These are phyloP conservation scores for Trichoderma arundinaceum DNA, from an alignment of 2,329 filamentous ascomycete genomes.

Conservation along the genomic window DNA sequence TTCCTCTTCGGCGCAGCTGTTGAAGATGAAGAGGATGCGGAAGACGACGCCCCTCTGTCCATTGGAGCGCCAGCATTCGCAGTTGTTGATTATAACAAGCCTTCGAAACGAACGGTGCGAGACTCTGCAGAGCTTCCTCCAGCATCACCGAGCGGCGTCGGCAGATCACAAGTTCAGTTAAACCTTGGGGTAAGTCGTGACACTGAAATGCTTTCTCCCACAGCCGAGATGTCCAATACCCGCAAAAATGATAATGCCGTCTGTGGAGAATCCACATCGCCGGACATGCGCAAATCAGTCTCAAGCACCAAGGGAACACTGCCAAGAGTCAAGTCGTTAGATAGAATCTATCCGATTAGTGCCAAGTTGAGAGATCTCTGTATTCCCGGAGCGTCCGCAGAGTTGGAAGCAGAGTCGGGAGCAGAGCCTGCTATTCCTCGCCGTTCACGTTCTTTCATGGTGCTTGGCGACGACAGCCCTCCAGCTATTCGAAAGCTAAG, in stretches of 20 bases:
- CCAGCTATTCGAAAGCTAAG: slow-evolving; percentile 36
- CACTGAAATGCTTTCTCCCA: slow-evolving; percentile 39
- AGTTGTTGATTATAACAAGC: slow-evolving; percentile 41
- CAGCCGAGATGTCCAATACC: slow-evolving; percentile 45
- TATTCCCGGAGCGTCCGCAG: slow-evolving; percentile 37
- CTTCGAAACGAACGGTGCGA: slow-evolving; percentile 22
- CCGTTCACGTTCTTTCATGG: slow-evolving; percentile 41
- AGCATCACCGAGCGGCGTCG: slow-evolving; percentile 44
- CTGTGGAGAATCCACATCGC: slow-evolving; percentile 49
- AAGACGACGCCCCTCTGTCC: slow-evolving; percentile 31
- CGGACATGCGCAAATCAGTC: slow-evolving; percentile 45
- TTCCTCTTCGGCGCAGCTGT: slow-evolving; percentile 53
- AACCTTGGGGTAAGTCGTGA: slow-evolving; percentile 4
- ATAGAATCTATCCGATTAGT: slow-evolving; percentile 42
- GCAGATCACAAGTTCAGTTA: slow-evolving; percentile 41
- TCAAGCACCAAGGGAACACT: slow-evolving; percentile 34
- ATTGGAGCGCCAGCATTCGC: slow-evolving; percentile 39
- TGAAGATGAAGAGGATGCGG: slow-evolving; percentile 36
- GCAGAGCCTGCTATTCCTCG: not conserved
- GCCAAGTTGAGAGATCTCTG: slow-evolving; percentile 44
- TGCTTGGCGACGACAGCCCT: slow-evolving; percentile 37
- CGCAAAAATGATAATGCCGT: slow-evolving; percentile 46
- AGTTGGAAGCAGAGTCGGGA: slow-evolving; percentile 34
- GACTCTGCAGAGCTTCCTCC: slow-evolving; percentile 36
- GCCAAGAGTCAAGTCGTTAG: slow-evolving; percentile 47